Base-by-base conservation (phyloP, 2,329 filamentous ascomycete species). In the Fusarium anthophilum region DNA sequence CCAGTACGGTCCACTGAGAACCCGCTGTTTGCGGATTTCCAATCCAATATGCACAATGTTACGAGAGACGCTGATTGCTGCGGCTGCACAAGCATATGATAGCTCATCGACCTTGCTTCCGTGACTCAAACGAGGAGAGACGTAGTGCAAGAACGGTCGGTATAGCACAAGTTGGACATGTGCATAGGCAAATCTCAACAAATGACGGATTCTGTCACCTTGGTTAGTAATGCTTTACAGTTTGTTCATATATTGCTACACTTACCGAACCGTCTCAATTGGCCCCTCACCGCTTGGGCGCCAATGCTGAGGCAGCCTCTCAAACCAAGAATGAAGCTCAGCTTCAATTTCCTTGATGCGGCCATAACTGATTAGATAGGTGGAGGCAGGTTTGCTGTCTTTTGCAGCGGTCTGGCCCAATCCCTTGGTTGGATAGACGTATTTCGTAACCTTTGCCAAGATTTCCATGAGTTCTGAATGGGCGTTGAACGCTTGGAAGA, bases 141-240 rank as follows among this genome's bases (percentile, higher is more conserved):
- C 91, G 75, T 96, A 96, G 80, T 96, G 94, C 18, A 96, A 84
- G 80, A 96, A 96, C 0, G 94, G 94, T 24, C 94, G 87, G 78
- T 96, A 96, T 5, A 96, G 84, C 78, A 96, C 91, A 81, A 96
- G 91, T 79, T 96, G 94, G 10, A 95, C 92, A 78, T 96, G 93
- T 5, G 92, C 93, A 79, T 93, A 96, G n/a, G 91, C 90, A 81
- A 96, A 92, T 41, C 93, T 88, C 26, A 96, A 85, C 30, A 95
- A 85, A 72, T 95, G 94, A 69, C 94, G 93, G n/a, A 91, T 87
- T 15, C 88, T 89, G 59, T 51, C 22, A 35, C 22, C 24, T 8
- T 14, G 9, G 43, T 78, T 41, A 76, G 73, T 39, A 60, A 59
- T 43, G 28, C 20, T 24, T 37, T 20, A 37, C 8, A 18, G 7